phyloP scores from a whole-genome alignment of 768 basidiomycete genomes.

The Leccinellum luteum region DNA sequence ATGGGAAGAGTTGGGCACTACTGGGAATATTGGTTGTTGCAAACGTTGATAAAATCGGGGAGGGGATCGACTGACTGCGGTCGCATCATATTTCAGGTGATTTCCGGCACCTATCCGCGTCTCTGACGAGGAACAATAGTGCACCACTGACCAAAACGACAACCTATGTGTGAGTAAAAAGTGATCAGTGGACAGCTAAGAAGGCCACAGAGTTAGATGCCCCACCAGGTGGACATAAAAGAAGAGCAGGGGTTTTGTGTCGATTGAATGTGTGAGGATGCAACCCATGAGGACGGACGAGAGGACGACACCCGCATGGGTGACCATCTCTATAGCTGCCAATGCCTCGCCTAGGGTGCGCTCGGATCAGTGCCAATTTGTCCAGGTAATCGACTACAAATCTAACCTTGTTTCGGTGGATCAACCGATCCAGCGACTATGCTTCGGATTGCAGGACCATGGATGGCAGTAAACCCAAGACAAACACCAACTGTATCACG shows the following conservation, averaged over 20 bases:
- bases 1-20: neutral
- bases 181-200: neutral
- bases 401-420: conserved; percentile 28
- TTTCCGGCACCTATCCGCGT: conserved; percentile 17
- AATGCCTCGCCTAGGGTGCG: conserved; percentile 24
- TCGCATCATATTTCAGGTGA: conserved; percentile 4
- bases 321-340: conserved; percentile 29
- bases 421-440: conserved; percentile 27
- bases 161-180: conserved; percentile 4
- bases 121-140: conserved; percentile 24
- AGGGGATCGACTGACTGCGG: neutral
- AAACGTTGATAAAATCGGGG: neutral
- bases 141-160: conserved; percentile 15
- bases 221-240: conserved; percentile 26
- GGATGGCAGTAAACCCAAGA: conserved; percentile 17
- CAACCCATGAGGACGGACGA: conserved; percentile 33
- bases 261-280: conserved; percentile 25
- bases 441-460: conserved; percentile 23
- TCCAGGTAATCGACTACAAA: neutral
- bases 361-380: neutral
- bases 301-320: conserved; percentile 16
- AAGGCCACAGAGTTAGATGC: neutral
- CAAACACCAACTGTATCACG: conserved; percentile 16
- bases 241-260: conserved; percentile 17
- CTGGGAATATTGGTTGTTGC: neutral